These are phyloP conservation scores for Eucalyptus decipiens DNA, from an alignment of 345 rosid species.

Conservation along the genomic window DNA sequence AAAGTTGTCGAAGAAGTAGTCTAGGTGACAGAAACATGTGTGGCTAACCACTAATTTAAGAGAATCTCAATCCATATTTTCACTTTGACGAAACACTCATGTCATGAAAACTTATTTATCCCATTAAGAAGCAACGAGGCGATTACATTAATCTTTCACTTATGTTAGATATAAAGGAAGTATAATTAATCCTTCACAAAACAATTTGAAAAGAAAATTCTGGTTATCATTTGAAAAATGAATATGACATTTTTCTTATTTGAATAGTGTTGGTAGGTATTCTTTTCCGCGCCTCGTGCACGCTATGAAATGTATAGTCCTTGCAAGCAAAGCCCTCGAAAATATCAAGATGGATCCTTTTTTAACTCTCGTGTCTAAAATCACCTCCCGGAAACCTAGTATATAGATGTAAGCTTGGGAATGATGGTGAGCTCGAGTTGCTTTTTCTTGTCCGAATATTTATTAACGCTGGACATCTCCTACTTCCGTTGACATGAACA, in stretches of 20 bases:
- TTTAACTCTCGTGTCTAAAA: too few species aligned
- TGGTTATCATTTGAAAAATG: not conserved
- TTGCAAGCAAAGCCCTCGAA: not conserved
- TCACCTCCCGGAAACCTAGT: not conserved
- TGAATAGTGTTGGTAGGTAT: not conserved
- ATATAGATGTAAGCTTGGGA: not conserved
- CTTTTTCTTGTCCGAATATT: not conserved
- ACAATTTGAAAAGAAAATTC: not conserved
- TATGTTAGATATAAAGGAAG: not conserved
- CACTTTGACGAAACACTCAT: not conserved
- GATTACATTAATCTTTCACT: not conserved
- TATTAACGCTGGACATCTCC: not conserved
- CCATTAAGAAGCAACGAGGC: not conserved
- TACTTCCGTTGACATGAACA: not conserved
- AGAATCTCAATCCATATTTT: not conserved
- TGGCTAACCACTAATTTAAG: not conserved
- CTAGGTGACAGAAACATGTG: not conserved
- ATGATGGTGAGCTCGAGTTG: not conserved
- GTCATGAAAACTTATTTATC: not conserved
- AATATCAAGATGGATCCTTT: too few species aligned
- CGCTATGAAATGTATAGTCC: not conserved
- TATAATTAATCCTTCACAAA: not conserved
- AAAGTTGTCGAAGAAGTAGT: not conserved
- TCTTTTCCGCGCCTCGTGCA: not conserved
- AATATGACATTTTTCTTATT: not conserved